These are phyloP conservation scores for Neodidymelliopsis sp. DNA, from an alignment of 2,329 filamentous ascomycete species.

Conservation along the genomic window DNA sequence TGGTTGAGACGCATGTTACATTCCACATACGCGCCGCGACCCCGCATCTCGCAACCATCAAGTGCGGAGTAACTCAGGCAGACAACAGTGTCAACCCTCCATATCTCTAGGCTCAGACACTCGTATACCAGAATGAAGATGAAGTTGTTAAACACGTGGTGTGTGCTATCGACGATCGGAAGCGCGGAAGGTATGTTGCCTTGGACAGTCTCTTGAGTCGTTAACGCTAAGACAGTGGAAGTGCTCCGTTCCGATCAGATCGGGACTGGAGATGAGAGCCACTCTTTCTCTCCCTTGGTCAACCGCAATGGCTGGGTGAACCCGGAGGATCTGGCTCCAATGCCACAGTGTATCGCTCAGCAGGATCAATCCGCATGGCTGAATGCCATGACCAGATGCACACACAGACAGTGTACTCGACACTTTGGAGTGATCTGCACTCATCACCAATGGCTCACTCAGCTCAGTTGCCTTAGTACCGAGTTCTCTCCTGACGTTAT, in stretches of 20 bases:
- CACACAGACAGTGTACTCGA: slow-evolving; percentile 35
- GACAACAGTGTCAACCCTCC: too few species aligned
- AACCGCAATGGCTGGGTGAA: slow-evolving; percentile 41
- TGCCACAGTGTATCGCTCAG: slow-evolving; percentile 48
- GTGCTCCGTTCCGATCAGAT: background rate
- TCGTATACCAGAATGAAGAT: too few species aligned
- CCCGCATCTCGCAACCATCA: too few species aligned
- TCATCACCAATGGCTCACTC: slow-evolving; percentile 44
- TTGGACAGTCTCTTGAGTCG: background rate
- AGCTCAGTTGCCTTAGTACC: slow-evolving; percentile 42
- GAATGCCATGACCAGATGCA: slow-evolving; percentile 42
- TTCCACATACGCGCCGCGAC: too few species aligned
- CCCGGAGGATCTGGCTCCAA: slow-evolving; percentile 43
- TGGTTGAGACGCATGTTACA: too few species aligned
- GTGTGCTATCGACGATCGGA: background rate
- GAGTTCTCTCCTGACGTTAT: slow-evolving; percentile 39
- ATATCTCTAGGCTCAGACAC: too few species aligned
- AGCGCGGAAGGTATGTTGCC: background rate
- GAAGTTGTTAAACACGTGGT: background rate
- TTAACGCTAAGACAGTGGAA: background rate
- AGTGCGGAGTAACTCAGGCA: too few species aligned
- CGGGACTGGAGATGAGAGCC: background rate
- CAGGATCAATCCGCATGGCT: slow-evolving; percentile 44
- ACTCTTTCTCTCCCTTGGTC: background rate
- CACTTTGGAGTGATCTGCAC: slow-evolving; percentile 45